Evolutionary conservation across 78 protist species (phyloP).

Genomic region (Dictyostelium intermedium): DNA sequence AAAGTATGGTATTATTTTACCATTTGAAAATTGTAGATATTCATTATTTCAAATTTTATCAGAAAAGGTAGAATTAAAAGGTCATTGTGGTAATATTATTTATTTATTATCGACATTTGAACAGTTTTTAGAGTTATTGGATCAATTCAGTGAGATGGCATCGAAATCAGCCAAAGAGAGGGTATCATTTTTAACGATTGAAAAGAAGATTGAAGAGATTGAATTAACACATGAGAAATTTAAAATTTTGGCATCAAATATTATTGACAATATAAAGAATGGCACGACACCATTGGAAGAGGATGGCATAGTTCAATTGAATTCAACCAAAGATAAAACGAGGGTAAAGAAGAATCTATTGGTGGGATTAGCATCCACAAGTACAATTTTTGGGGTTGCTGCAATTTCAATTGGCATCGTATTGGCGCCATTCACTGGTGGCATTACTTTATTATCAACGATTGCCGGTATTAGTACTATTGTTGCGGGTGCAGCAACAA

Average conservation of each 20-base stretch:
- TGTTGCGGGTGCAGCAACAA: not conserved
- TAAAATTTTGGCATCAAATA: not conserved
- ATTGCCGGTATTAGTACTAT: not conserved
- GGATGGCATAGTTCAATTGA: not conserved
- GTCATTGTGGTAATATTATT: not conserved
- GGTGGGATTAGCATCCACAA: not conserved
- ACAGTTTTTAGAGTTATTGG: not conserved
- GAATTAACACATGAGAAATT: not conserved
- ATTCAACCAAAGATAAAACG: not conserved
- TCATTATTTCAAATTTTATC: not conserved
- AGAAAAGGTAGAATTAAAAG: not conserved
- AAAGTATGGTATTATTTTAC: not conserved
- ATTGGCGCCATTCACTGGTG: not conserved
- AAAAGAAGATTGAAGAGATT: not conserved
- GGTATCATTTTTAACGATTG: not conserved
- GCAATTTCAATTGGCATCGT: not conserved
- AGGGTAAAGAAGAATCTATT: not conserved
- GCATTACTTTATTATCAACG: not conserved
- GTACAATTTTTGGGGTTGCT: not conserved
- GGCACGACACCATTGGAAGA: not conserved
- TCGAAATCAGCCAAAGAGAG: not conserved
- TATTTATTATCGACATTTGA: not conserved
- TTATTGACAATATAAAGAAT: not conserved
- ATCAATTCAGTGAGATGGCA: constrained; percentile 5
- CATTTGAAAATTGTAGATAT: constrained; percentile 5